phyloP scores from a whole-genome alignment of 352 stramenopile species.

The Pythium periplocum region DNA sequence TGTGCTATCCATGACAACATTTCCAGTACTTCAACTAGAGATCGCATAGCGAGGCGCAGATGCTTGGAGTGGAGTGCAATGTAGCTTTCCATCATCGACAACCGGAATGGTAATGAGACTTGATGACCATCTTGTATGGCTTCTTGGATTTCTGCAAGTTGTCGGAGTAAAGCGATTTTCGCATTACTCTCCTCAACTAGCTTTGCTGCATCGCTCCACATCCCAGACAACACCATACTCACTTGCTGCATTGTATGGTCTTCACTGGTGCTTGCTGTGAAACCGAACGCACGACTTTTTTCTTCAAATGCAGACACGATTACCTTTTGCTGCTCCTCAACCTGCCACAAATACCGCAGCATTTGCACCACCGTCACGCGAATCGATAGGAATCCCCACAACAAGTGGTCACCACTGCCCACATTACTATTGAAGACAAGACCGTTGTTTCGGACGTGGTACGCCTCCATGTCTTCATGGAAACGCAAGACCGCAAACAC shows the following conservation, averaged over 20 bases:
- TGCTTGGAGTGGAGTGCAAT: slow-evolving; percentile 73
- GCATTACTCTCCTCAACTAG: slow-evolving; percentile 58
- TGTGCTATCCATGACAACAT: slow-evolving; percentile 57
- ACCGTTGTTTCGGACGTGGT: slow-evolving; percentile 63
- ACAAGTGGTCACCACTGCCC: slow-evolving; percentile 55
- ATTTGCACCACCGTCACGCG: slow-evolving; percentile 50
- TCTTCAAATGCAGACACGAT: slow-evolving; percentile 22
- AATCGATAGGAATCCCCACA: slow-evolving; percentile 70
- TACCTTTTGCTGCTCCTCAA: slow-evolving; percentile 31
- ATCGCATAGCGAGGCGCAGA: slow-evolving; percentile 49
- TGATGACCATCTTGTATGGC: slow-evolving; percentile 14
- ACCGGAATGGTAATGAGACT: slow-evolving; percentile 21
- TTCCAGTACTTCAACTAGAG: slow-evolving; percentile 60
- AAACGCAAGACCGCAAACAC: slow-evolving; percentile 53
- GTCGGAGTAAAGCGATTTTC: slow-evolving; percentile 56
- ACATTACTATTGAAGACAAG: slow-evolving; percentile 57
- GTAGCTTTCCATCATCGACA: slow-evolving; percentile 27
- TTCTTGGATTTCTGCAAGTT: slow-evolving; percentile 58
- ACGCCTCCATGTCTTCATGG: slow-evolving; percentile 69
- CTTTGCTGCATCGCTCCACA: slow-evolving; percentile 69
- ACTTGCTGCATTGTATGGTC: slow-evolving; percentile 20
- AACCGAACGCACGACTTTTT: neutral
- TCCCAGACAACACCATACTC: slow-evolving; percentile 45
- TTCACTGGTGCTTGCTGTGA: too few relatives aligned
- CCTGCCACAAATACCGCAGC: slow-evolving; percentile 64